Base-by-base conservation (phyloP, 2,329 filamentous ascomycete genomes). In the Sarocladium brachiariae region DNA sequence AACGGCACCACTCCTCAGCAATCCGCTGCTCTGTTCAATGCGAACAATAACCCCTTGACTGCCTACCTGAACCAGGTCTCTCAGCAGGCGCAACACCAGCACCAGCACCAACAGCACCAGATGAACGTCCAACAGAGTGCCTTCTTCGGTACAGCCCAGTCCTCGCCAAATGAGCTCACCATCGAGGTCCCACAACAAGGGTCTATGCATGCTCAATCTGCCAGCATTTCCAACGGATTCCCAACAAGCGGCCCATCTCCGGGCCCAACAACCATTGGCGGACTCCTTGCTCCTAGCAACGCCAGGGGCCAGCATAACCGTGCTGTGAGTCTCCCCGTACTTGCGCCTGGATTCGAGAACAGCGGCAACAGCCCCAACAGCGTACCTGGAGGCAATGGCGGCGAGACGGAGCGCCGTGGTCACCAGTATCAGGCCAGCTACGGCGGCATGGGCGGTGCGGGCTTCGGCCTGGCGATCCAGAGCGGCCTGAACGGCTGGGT, bases 21-120 rank as follows among this genome's bases (percentile, higher is more conserved):
- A 21, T 80, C 86, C 1, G 85, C 86, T 2, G 80, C 83, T 18
- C 80, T 95, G 52, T 81, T 96, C 66, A 93, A 91, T 66, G 83
- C 81, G 49, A 86, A 76, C 61, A 92, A 83, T 73, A 96, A 96
- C 67, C 92, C 92, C 1, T 69, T 97, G 65, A 96, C 91, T 21
- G 83, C 96, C 81, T 97, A 96, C 65, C 78, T 96, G 53, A 92
- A 84, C 68, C 89, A 95, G 63, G 81, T 92, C 24, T 84, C 83
- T 19, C 80, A 85, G 54, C 82, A 87, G 61, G 78, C 81, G 14
- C 85, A 88, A 56, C 78, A 82, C 46, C 86, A 91, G 57, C 87
- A 89, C 54, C 81, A 86, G 27, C 84, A 89, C 57, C 84, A 90
- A 56, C 81, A 87, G 50, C 81, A 86, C 55, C 78, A 81, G 35